Evolutionary conservation across 192 early-diverging fungal genomes (phyloP).

Genomic region (Podochytrium sp.): DNA sequence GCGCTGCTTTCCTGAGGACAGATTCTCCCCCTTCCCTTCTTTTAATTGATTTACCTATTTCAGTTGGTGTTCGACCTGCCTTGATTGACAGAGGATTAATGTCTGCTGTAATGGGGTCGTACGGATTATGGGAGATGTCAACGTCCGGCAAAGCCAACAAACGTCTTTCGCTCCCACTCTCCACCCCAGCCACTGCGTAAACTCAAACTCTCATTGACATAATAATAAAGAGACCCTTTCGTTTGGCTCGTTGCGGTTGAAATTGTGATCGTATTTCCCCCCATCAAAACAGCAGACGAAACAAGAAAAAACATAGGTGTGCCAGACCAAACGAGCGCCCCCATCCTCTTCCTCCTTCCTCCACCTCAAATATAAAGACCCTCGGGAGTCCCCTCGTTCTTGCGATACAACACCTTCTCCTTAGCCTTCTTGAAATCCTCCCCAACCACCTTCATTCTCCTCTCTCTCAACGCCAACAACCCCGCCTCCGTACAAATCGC

Average conservation of each 20-base stretch:
- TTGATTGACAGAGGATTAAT: constrained; percentile 48
- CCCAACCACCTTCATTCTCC: constrained; percentile 97
- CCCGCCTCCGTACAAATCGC: constrained; percentile 99
- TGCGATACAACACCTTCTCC: constrained; percentile 98
- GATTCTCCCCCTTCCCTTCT: too few relatives aligned
- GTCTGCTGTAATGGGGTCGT: constrained; percentile 45
- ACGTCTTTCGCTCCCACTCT: too few relatives aligned
- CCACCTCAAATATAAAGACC: constrained; percentile 63
- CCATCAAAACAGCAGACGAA: too few relatives aligned
- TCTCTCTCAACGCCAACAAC: constrained; percentile 93
- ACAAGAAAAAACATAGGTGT: too few relatives aligned
- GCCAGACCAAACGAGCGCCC: too few relatives aligned
- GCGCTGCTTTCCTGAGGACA: constrained; percentile 56
- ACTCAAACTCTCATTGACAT: too few relatives aligned
- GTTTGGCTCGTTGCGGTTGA: too few relatives aligned
- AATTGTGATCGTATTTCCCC: too few relatives aligned
- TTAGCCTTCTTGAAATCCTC: constrained; percentile 98
- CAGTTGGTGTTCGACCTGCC: constrained; percentile 58
- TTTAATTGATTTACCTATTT: too few relatives aligned
- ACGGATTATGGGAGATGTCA: constrained; percentile 40
- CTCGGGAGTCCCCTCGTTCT: constrained; percentile 99
- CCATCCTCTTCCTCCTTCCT: too few relatives aligned
- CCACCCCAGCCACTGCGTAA: too few relatives aligned
- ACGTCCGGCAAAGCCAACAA: background rate
- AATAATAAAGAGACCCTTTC: too few relatives aligned